phyloP scores from a whole-genome alignment of 169 alveolate species.

The Plasmodium gallinaceum region DNA sequence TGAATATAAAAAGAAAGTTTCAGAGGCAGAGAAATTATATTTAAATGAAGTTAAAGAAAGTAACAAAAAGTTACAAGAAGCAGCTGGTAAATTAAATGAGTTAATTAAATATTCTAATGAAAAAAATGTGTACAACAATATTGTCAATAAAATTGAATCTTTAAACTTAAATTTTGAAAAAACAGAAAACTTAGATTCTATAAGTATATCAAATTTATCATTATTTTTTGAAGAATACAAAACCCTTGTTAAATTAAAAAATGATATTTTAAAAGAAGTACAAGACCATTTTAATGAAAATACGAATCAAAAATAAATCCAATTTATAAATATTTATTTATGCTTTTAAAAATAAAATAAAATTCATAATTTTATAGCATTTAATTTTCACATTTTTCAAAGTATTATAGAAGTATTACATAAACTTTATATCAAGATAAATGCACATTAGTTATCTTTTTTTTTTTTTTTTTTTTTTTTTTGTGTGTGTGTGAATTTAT shows the following conservation, averaged over 20 bases:
- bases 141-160: conserved; percentile 35
- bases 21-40: conserved; percentile 52
- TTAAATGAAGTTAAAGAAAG: conserved; percentile 71
- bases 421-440: too few relatives aligned
- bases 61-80: conserved; percentile 69
- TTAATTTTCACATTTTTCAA: too few relatives aligned
- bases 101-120: conserved; percentile 47
- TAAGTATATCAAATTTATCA: conserved; percentile 29
- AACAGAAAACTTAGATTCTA: conserved; percentile 19
- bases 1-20: conserved; percentile 68
- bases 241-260: conserved; percentile 52
- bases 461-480: not conserved
- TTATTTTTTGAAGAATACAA: conserved; percentile 61
- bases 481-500: not conserved
- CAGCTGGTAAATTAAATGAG: conserved; percentile 65
- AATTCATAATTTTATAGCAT: not conserved
- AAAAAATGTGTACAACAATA: conserved; percentile 33
- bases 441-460: not conserved
- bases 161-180: conserved; percentile 31
- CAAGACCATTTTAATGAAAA: conserved; percentile 26
- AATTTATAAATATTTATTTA: not conserved
- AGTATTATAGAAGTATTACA: too few relatives aligned
- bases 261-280: conserved; percentile 33
- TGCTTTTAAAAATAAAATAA: not conserved
- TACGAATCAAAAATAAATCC: not conserved